Base-by-base conservation (phyloP, 1,139 yeast genomes). In the Lodderomyces metapsilosis region DNA sequence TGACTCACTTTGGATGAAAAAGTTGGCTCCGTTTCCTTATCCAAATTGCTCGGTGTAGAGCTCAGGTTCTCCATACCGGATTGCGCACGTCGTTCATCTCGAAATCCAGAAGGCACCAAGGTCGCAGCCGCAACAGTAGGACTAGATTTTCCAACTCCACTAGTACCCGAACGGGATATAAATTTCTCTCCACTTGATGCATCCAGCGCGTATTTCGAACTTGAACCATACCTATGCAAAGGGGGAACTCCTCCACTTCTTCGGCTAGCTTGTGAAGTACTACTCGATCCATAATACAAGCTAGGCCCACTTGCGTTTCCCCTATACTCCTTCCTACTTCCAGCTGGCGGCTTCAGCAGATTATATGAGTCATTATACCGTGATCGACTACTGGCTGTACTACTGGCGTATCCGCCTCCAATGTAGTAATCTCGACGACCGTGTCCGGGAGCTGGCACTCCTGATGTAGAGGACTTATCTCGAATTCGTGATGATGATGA, bases 351-450 rank as follows among this genome's bases (percentile, higher is more conserved):
- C 15, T 28, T 28, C 32, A 28, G 32, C 32, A 28, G 32, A 15
- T 7, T 28, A 28, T 42, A 42, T 34, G 44, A 38, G 5, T 43
- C 48, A 20, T 37, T 30, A 23, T 31, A 46, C 16, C 49, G 43
- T 21, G 47, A 42, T 3, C 51, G 36, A 28, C 32, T 28, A 28
- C 32, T 28, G 15, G 32, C 32, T 13, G 32, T 28, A 28, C 18
- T 28, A 10, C 32, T 15, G 8, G 32, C 32, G 27, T 53, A 51
- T 4, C 50, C 46, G n/a, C 40, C 39, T 18, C 40, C 41, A 12
- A 53, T 50, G 34, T 50, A 52, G 24, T 41, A 43, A 33, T 50
- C 54, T 34, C 54, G 34, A 31, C 48, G 35, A 10, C 32, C 18
- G n/a, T 28, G 9, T 11, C 32, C 32, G 6, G 18, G 18, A 20